Evolutionary conservation across 305 asterid species (phyloP).

Genomic region (Fraxinus sp.): DNA sequence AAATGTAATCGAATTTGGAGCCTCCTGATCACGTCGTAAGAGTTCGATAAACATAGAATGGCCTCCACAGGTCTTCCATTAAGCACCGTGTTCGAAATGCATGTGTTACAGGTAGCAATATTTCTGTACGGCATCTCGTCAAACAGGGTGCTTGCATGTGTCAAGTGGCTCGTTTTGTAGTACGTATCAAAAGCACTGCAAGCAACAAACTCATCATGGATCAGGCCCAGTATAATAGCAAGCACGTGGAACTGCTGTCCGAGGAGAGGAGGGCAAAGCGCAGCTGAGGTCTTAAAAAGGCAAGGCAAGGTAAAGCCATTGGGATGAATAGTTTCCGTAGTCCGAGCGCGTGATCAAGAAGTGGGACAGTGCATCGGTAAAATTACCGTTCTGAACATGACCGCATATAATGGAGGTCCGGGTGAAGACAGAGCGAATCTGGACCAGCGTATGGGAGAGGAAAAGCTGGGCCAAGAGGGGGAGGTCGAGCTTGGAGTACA

Average conservation of each 20-base stretch:
- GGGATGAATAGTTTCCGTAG: slow-evolving; percentile 30
- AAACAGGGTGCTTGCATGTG: too few relatives aligned
- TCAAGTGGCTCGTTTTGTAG: too few relatives aligned
- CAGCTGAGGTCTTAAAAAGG: slow-evolving; percentile 65
- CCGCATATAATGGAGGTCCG: slow-evolving; percentile 89
- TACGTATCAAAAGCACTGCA: too few relatives aligned
- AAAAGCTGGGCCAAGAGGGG: slow-evolving; percentile 49
- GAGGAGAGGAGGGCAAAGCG: slow-evolving; percentile 39
- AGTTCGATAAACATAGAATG: slow-evolving; percentile 52
- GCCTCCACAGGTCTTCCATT: slow-evolving; percentile 28
- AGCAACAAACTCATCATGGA: too few relatives aligned
- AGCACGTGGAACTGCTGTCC: slow-evolving; percentile 67
- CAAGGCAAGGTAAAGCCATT: slow-evolving; percentile 80
- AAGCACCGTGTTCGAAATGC: too few relatives aligned
- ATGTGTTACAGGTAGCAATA: too few relatives aligned
- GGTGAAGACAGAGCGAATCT: slow-evolving; percentile 81
- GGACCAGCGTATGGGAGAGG: slow-evolving; percentile 49
- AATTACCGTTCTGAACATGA: slow-evolving; percentile 56
- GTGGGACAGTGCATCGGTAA: too few relatives aligned
- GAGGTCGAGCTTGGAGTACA: slow-evolving; percentile 78
- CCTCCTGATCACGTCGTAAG: slow-evolving; percentile 34
- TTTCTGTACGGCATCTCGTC: too few relatives aligned
- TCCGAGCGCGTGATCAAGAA: too few relatives aligned
- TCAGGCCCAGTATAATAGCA: too few relatives aligned
- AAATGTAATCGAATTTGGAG: slow-evolving; percentile 70